Percentiles rank a stretch among this genome's conserved stretches.
These are phyloP conservation scores for Ceratocystis eucalypticola DNA, from an alignment of 2,329 filamentous ascomycete species.

Conservation along the genomic window DNA sequence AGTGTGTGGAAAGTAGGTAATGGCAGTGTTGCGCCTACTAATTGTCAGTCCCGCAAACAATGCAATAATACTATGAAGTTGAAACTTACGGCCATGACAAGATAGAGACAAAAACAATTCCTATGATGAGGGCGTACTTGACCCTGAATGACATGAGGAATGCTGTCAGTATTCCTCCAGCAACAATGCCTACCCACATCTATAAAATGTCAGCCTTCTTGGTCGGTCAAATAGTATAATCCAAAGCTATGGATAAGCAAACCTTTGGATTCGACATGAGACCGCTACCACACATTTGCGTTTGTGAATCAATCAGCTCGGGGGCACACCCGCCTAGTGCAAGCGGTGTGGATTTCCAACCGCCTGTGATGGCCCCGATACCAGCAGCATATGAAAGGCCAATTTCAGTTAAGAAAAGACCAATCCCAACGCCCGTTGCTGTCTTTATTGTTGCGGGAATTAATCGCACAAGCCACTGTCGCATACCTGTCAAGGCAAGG, in stretches of 20 bases:
- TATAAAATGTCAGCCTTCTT: slow-evolving; percentile 24
- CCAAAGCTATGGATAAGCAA: slow-evolving; percentile 21
- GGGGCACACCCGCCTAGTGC: slow-evolving; percentile 60
- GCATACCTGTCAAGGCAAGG: slow-evolving; percentile 52
- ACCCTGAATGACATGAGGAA: slow-evolving; percentile 68
- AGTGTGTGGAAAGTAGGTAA: slow-evolving; percentile 61
- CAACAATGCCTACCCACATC: slow-evolving; percentile 78
- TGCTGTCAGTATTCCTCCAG: slow-evolving; percentile 64
- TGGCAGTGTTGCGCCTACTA: slow-evolving; percentile 45
- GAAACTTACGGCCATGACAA: slow-evolving; percentile 56
- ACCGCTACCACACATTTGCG: slow-evolving; percentile 40
- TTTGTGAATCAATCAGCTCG: slow-evolving; percentile 35
- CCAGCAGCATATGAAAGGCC: slow-evolving; percentile 65
- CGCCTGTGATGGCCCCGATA: slow-evolving; percentile 69
- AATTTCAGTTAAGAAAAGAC: slow-evolving; percentile 49
- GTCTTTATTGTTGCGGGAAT: slow-evolving; percentile 53
- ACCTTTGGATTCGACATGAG: slow-evolving; percentile 68
- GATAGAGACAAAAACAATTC: slow-evolving; percentile 57
- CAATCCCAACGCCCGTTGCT: slow-evolving; percentile 51
- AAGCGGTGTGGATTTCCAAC: slow-evolving; percentile 50
- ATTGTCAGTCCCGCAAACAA: slow-evolving; percentile 7
- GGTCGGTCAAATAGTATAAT: not conserved
- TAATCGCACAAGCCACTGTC: slow-evolving; percentile 57
- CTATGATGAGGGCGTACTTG: slow-evolving; percentile 62
- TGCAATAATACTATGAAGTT: not conserved